A percentile compares a stretch with the other conserved stretches of the same genome.
These are phyloP conservation scores for Dothideomycetidae sp. DNA, from an alignment of 2,329 filamentous ascomycete species.

Conservation along the genomic window DNA sequence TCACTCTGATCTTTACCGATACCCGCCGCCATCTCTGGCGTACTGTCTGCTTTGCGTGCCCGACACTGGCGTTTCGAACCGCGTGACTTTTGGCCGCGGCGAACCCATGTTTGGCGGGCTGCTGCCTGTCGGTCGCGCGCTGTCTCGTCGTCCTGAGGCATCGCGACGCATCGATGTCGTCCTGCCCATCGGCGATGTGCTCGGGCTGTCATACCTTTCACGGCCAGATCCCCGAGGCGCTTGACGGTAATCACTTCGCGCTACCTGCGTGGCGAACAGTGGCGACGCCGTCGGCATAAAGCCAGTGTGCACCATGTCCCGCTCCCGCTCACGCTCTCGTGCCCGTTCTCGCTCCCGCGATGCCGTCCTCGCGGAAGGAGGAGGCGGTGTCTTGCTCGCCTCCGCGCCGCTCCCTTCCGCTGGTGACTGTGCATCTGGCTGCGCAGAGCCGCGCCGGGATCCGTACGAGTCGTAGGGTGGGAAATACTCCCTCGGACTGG, in stretches of 20 bases:
- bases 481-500: conserved; percentile 21
- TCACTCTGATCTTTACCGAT: too few species aligned
- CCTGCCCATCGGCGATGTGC: conserved; percentile 7
- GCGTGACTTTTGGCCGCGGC: conserved; percentile 1
- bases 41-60: not conserved
- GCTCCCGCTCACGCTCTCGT: conserved; percentile 11
- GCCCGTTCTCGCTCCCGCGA: too few species aligned
- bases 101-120: conserved; percentile 1
- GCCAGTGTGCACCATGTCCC: conserved; percentile 13
- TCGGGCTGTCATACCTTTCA: conserved; percentile 6
- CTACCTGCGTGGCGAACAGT: conserved; percentile 33
- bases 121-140: not conserved
- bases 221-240: not conserved
- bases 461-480: conserved; percentile 12
- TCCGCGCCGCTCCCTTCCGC: conserved; percentile 11
- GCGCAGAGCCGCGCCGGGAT: conserved; percentile 8
- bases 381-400: conserved; percentile 12
- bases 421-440: conserved; percentile 10
- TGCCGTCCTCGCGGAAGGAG: conserved; percentile 12
- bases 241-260: conserved; percentile 13
- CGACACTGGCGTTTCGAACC: conserved; percentile 8
- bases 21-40: conserved; percentile 1
- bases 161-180: conserved; percentile 6
- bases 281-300: conserved; percentile 33
- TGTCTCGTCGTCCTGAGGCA: conserved; percentile 2